Conservation (phyloP, 2,329 filamentous ascomycete species). For the Microdochium paspali region DNA sequence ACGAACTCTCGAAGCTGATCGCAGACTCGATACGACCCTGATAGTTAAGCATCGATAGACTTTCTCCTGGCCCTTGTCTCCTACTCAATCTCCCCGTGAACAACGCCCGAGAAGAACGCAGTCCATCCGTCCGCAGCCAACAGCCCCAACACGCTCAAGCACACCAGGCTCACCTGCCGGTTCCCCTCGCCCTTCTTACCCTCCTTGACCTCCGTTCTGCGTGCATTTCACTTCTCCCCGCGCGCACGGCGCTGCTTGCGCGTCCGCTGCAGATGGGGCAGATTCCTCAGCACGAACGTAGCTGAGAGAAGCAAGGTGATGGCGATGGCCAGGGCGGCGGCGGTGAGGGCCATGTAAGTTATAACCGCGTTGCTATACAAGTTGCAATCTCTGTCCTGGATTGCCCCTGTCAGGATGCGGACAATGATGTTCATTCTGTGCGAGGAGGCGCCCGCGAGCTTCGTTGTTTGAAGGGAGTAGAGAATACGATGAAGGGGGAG, state of each 20-base stretch:
- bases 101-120: conserved; percentile 52
- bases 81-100: conserved; percentile 36
- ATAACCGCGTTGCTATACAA: conserved; percentile 45
- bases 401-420: conserved; percentile 43
- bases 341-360: conserved; percentile 45
- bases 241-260: conserved; percentile 38
- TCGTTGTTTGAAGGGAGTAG: background rate
- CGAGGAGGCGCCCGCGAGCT: background rate
- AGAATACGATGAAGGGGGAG: background rate
- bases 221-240: conserved; percentile 30
- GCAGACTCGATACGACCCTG: too few species aligned
- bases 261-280: conserved; percentile 47
- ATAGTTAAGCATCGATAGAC: too few species aligned
- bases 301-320: conserved; percentile 26
- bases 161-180: conserved; percentile 26
- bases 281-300: conserved; percentile 24
- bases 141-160: conserved; percentile 32
- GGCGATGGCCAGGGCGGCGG: conserved; percentile 35
- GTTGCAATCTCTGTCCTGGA: conserved; percentile 48
- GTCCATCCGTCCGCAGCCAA: conserved; percentile 41
- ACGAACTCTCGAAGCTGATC: too few species aligned
- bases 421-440: conserved; percentile 49
- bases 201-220: conserved; percentile 29
- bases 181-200: conserved; percentile 24
- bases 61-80: too few species aligned